Conservation (phyloP, 106 monocot species). For the Allium fistulosum region DNA sequence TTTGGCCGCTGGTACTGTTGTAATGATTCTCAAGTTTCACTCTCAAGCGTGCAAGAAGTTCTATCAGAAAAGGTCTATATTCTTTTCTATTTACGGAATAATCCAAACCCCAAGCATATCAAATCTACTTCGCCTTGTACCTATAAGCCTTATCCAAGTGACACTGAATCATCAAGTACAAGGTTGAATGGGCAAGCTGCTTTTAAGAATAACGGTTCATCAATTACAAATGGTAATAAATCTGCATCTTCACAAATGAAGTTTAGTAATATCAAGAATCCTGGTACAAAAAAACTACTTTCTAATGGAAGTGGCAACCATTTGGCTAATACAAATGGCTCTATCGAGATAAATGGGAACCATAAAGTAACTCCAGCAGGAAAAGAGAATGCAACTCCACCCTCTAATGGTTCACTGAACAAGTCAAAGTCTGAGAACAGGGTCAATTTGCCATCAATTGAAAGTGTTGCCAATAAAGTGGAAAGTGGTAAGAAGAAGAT, state of each 20-base stretch:
- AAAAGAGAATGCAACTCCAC: slow-evolving; percentile 10
- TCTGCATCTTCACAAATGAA: slow-evolving; percentile 31
- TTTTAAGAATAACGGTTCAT: slow-evolving; percentile 14
- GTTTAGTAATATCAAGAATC: slow-evolving; percentile 22
- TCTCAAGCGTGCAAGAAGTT: slow-evolving; percentile 74
- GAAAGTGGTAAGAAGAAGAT: slow-evolving; percentile 5
- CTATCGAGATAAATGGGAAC: slow-evolving; percentile 7
- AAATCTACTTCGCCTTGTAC: slow-evolving; percentile 25
- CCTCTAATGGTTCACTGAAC: slow-evolving; percentile 6
- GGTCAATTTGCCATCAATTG: slow-evolving; percentile 6
- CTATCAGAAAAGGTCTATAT: slow-evolving; percentile 96
- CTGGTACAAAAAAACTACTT: slow-evolving; percentile 23
- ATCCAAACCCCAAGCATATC: slow-evolving; percentile 28
- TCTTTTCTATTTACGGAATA: slow-evolving; percentile 70
- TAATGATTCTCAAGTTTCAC: slow-evolving; percentile 85
- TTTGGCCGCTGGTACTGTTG: slow-evolving; percentile 91
- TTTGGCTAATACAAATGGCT: slow-evolving; percentile 16
- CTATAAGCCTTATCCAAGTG: slow-evolving; percentile 30
- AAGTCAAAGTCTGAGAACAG: slow-evolving; percentile 14
- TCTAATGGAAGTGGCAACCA: slow-evolving; percentile 47
- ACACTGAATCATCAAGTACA: slow-evolving; percentile 10
- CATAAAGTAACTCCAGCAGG: slow-evolving; percentile 11
- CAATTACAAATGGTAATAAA: slow-evolving; percentile 29
- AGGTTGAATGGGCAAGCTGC: slow-evolving; percentile 21
- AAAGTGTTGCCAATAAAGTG: slow-evolving; percentile 12